Evolutionary conservation across 495 filamentous ascomycete genomes (phyloP), one percentile per base, ranked within the genome.

Genomic region (Lophiotrema nucula): DNA sequence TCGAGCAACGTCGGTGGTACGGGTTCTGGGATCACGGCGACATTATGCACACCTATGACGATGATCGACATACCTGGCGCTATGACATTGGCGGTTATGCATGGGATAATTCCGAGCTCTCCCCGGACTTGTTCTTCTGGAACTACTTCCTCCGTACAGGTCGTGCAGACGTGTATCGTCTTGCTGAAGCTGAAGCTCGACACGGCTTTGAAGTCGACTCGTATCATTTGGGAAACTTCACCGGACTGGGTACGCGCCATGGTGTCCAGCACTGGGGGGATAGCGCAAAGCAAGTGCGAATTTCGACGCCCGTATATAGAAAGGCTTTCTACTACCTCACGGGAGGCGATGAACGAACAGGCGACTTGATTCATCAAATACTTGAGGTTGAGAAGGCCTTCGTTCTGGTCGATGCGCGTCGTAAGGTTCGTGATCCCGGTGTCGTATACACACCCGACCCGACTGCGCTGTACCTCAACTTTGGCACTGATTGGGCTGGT

Each of bases 401-500:
- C 58, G 63, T 72, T 2, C 68, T 64, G 1, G 70, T 80, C 15
- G 77, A 80, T 47, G 70, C 75, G 11, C 70, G 73, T 6, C 69
- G 77, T 27, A 79, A 80, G 57, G 77, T 80, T 10, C 73, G 75
- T 33, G 47, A 58, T 26, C 47, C 55, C 3, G 57, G 67, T 4
- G 71, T 77, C 69, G 26, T 72, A 53, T 62, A 76, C 66, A 53
- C 74, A 62, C 44, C 71, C 8, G 65, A 74, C 67, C 67, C 76
- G 71, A 48, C 64, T 62, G 44, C 77, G 69, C 8, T 80, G 66
- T 18, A 79, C 66, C 13, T 80, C 67, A 46, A 73, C 72, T 21
- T 78, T 68, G 62, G 79, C 0, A 73, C 75, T 5, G 77, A 80
- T 60, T 80, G 76, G 74, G 71, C 74, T 6, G 73, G 73, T 1